Evolutionary conservation across 169 alveolate species (phyloP).

Genomic region (Miamiensis avidus): DNA sequence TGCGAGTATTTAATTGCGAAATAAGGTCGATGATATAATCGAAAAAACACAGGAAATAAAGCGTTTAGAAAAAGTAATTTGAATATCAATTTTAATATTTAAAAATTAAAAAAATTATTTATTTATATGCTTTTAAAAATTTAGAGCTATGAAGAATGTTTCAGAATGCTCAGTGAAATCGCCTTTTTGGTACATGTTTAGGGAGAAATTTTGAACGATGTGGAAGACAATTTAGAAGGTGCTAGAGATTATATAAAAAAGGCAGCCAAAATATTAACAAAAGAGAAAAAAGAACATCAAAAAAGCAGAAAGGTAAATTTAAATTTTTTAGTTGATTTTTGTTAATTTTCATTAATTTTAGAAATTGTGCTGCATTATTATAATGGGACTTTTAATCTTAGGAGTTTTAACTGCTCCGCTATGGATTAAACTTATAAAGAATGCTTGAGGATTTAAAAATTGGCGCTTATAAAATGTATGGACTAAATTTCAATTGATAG

Average conservation of each 20-base stretch:
- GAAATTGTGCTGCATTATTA: neutral
- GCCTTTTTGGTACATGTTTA: neutral
- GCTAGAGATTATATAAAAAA: neutral
- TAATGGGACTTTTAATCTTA: neutral
- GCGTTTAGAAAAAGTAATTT: neutral
- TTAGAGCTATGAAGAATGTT: neutral
- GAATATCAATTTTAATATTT: too few relatives aligned
- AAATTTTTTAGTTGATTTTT: too few relatives aligned
- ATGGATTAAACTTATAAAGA: neutral
- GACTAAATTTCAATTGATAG: too few relatives aligned
- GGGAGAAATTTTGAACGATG: neutral
- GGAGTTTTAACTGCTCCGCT: neutral
- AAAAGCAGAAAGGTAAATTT: neutral
- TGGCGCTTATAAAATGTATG: too few relatives aligned
- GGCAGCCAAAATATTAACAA: neutral
- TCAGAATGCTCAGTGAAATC: neutral
- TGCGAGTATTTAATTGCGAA: neutral
- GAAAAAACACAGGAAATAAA: neutral
- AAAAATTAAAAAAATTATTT: too few relatives aligned
- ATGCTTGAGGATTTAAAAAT: too few relatives aligned
- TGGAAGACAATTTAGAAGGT: neutral
- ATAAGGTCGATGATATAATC: neutral
- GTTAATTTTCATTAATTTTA: too few relatives aligned
- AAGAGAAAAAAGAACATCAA: neutral
- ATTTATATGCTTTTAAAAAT: too few relatives aligned